Evolutionary conservation across 441 rosid species (phyloP), one percentile per base, ranked within the genome.

Genomic region (Euphorbia schlechtendalii): DNA sequence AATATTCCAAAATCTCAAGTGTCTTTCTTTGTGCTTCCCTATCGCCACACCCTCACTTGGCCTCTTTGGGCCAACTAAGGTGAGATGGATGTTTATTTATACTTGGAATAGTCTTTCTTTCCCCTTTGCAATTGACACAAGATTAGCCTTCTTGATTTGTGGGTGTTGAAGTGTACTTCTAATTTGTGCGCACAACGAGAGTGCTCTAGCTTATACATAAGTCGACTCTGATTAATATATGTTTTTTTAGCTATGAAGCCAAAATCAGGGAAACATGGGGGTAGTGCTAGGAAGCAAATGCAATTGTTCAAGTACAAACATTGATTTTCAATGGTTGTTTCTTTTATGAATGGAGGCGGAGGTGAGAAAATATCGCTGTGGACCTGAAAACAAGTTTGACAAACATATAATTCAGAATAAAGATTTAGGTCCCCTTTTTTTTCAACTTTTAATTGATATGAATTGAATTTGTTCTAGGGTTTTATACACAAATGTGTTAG

Each of bases 1-100:
- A 52, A 70, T 73, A 61, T 67, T 64, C 52, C 25, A 54, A 65
- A 41, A 41, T 40, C 45, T 48, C 30, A 20, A 8, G 27, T 7
- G 30, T 55, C 45, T 41, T 18, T 20, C 13, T 25, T 1, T 25
- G 10, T 17, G 32, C 38, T 10, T 56, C 8, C 49, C 49, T n/a
- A 13, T 45, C 13, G 0, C 14, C 4, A 43, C 14, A 10, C 2
- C 2, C 48, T 43, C 45, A 1, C 14, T 17, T 43, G 48, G 48
- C 48, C 12, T 43, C 48, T 43, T 43, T 4, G 15, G 49, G 18
- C 49, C 4, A 13, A 2, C 17, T 43, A 11, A 14, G 14, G 17
- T 11, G 48, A n/a, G n/a, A n/a, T n/a, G n/a, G n/a, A n/a, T n/a
- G n/a, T n/a, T n/a, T n/a, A n/a, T n/a, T 51, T 18, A n/a, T 18